Conservation (phyloP, 169 alveolate species). For the Plasmodium vivax region DNA sequence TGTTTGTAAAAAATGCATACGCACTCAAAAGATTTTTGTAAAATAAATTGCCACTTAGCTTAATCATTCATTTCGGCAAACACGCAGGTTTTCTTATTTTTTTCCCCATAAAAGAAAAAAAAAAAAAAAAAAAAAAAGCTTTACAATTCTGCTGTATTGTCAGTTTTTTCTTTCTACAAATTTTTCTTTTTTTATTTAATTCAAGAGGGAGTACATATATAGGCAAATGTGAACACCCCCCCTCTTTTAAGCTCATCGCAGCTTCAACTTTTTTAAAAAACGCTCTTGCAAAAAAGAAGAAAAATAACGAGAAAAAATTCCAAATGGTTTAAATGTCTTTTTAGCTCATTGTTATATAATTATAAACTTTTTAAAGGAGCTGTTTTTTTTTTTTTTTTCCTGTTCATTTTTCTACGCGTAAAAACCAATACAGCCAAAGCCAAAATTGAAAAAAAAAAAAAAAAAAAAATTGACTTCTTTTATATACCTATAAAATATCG, state of each 20-base stretch:
- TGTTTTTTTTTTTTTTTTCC: background rate
- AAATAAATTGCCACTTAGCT: background rate
- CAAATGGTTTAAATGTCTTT: constrained; percentile 12
- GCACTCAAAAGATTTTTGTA: background rate
- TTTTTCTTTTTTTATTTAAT: background rate
- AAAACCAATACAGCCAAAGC: background rate
- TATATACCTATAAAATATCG: background rate
- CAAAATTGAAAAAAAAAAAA: constrained; percentile 2
- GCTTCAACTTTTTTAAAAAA: constrained; percentile 4
- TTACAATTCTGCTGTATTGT: background rate
- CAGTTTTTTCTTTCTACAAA: background rate
- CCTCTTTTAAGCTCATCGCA: background rate
- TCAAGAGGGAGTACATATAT: background rate
- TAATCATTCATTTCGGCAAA: background rate
- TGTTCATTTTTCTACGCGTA: background rate
- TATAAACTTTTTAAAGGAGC: background rate
- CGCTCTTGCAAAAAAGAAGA: background rate
- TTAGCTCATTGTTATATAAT: background rate
- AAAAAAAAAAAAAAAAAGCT: background rate
- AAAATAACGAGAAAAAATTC: background rate
- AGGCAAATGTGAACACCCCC: background rate
- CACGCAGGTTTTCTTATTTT: background rate
- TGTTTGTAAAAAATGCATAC: background rate
- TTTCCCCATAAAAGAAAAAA: background rate
- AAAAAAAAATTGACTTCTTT: background rate